Evolutionary conservation across 2,329 filamentous ascomycete genomes (phyloP), one percentile per base, ranked within the genome.

Genomic region (Drechslerella dactyloides): DNA sequence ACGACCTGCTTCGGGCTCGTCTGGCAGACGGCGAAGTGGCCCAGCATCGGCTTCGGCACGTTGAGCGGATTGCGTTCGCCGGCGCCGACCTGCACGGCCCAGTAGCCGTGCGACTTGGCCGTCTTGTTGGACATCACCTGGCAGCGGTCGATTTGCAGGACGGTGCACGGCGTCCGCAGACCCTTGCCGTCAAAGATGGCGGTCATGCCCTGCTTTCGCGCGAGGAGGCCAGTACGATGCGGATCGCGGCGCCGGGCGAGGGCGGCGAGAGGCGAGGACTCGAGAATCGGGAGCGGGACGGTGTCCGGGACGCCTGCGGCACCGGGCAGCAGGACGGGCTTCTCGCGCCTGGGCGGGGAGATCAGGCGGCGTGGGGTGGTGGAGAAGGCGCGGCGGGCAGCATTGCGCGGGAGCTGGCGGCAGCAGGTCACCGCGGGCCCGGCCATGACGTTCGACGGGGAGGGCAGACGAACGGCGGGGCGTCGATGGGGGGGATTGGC

Each of bases 181-280:
- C 90, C 90, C 24, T 90, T 90, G 0, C 85, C 81, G 78, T 92
- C 88, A 84, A 90, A 97, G 75, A 97, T 82, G 70, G 90, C 93
- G 48, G 92, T 96, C 90, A 99, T 97, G 80, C 94, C 94, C 82
- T 93, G 93, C 82, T 99, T 99, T 79, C 88, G 85, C 11, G 90
- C 92, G 52, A 99, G 84, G 7, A 91, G 88, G 30, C 94, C 94
- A 1, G 92, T 88, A 27, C 94, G 89, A 46, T 85, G 81, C 5
- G 87, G 86, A 10, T 87, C 82, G 83, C 85, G 74, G 82, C 81
- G 42, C 82, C 81, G 85, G 64, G 82, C 80, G 63, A 87, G 82
- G 1, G 87, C 87, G n/a, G 85, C 85, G 1, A 83, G 81, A 7
- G 83, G 82, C 8, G 84, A 85, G 65, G 84, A 82, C 63, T 83